Conservation (phyloP, 495 filamentous ascomycete species). For the Talaromyces liani region DNA sequence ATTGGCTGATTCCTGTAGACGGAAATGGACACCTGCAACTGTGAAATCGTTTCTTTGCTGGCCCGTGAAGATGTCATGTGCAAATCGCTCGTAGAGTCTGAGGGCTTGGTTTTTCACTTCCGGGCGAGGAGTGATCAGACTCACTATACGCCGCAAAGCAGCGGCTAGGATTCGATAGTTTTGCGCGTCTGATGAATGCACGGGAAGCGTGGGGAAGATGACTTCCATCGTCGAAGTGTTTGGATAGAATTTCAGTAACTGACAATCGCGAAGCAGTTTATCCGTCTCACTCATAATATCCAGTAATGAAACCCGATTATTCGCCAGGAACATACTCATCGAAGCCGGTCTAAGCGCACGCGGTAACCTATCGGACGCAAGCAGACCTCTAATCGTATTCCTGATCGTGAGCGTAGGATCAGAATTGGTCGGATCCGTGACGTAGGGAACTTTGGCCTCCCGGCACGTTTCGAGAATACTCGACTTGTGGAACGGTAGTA, state of each 20-base stretch:
- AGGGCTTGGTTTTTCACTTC: conserved; percentile 22
- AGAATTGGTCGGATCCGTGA: conserved; percentile 79
- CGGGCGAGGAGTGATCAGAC: conserved; percentile 32
- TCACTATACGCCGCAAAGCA: conserved; percentile 35
- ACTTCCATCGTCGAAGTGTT: conserved; percentile 31
- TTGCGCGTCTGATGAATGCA: conserved; percentile 2
- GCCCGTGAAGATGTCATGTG: conserved; percentile 26
- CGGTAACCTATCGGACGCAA: conserved; percentile 52
- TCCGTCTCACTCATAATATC: conserved; percentile 27
- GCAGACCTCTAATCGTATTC: conserved; percentile 70
- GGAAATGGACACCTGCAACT: conserved; percentile 31
- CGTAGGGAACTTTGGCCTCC: conserved; percentile 57
- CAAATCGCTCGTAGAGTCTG: conserved; percentile 12
- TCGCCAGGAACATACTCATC: conserved; percentile 47
- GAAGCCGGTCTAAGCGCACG: conserved; percentile 57
- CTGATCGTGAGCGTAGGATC: conserved; percentile 69
- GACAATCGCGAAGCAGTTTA: conserved; percentile 24
- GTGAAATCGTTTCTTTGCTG: conserved; percentile 39
- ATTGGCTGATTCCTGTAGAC: conserved; percentile 13
- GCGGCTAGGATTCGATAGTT: conserved; percentile 20
- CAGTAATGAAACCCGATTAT: conserved; percentile 23
- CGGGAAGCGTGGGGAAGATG: conserved; percentile 19
- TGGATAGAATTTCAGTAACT: conserved; percentile 30
- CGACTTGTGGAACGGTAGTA: conserved; percentile 66
- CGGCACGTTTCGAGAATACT: conserved; percentile 66